A percentile compares a stretch with the other conserved stretches of the same genome.
These are phyloP conservation scores for Ceratocystis harringtonii DNA, from an alignment of 2,329 filamentous ascomycete genomes.

Conservation along the genomic window DNA sequence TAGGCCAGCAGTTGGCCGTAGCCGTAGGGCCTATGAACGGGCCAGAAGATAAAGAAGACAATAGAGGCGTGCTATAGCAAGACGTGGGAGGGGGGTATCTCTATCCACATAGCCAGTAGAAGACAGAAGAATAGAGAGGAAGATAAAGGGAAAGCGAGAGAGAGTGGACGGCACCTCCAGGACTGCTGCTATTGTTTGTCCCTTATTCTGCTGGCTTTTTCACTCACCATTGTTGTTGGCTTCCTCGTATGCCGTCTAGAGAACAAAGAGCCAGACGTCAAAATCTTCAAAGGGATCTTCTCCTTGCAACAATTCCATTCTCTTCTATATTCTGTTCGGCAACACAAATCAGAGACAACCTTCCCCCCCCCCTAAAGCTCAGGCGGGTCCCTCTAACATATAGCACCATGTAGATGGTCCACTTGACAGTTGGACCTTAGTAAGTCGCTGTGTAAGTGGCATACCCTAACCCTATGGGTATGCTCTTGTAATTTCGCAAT, in stretches of 20 bases:
- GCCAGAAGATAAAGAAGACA: not conserved
- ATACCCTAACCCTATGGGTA: not conserved
- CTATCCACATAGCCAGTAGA: no score
- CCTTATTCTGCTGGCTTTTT: not conserved
- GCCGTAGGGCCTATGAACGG: not conserved
- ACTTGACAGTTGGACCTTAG: not conserved
- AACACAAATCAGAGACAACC: not conserved
- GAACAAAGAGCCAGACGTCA: not conserved
- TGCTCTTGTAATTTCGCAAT: no score
- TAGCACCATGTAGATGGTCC: not conserved
- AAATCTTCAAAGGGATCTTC: not conserved
- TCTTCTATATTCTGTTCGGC: not conserved
- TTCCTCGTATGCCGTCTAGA: not conserved
- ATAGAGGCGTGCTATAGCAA: not conserved
- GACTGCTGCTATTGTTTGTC: not conserved
- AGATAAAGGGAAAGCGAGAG: not conserved
- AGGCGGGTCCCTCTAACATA: not conserved
- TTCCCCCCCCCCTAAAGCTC: not conserved
- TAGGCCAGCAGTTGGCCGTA: not conserved
- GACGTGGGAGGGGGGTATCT: not conserved
- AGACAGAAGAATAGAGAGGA: not conserved
- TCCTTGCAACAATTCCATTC: slow-evolving; percentile 1
- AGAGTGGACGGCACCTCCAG: not conserved
- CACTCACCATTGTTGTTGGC: not conserved
- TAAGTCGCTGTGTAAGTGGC: not conserved